Evolutionary conservation across 2,329 filamentous ascomycete species (phyloP).

Genomic region (Neoscytalidium dimidiatum): DNA sequence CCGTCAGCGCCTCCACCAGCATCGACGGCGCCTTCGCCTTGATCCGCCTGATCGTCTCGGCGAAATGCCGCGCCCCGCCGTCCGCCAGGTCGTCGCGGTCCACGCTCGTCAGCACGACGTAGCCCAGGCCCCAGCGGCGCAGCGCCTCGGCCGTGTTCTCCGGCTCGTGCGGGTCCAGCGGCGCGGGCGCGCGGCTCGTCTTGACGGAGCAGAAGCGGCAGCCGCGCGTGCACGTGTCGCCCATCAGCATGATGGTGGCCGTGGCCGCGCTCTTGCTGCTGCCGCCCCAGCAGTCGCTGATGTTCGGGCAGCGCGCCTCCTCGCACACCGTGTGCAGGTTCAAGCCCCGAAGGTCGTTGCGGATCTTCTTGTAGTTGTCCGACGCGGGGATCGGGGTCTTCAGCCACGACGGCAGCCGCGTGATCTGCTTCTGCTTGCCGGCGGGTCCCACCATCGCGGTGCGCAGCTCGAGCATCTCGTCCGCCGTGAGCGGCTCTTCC

Average conservation of each 20-base stretch:
- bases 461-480: constrained; percentile 61
- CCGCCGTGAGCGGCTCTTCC: constrained; percentile 43
- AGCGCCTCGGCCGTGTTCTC: constrained; percentile 96
- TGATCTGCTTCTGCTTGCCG: constrained; percentile 66
- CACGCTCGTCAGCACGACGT: constrained; percentile 91
- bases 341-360: constrained; percentile 85
- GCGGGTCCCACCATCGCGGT: constrained; percentile 63
- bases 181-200: constrained; percentile 73
- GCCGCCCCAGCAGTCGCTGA: constrained; percentile 97
- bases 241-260: constrained; percentile 99
- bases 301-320: constrained; percentile 95
- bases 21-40: constrained; percentile 72
- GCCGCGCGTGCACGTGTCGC: constrained; percentile 93
- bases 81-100: constrained; percentile 91
- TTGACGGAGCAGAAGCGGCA: constrained; percentile 98
- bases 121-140: constrained; percentile 88
- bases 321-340: constrained; percentile 96
- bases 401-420: constrained; percentile 85
- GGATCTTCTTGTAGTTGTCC: constrained; percentile 91
- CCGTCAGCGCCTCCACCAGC: constrained; percentile 80
- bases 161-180: constrained; percentile 92
- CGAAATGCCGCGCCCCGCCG: constrained; percentile 85
- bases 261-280: constrained; percentile 85
- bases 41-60: constrained; percentile 91
- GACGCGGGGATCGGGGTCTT: constrained; percentile 91